Conservation (phyloP, 352 stramenopile species). For the Globisporangium mamillatum region DNA sequence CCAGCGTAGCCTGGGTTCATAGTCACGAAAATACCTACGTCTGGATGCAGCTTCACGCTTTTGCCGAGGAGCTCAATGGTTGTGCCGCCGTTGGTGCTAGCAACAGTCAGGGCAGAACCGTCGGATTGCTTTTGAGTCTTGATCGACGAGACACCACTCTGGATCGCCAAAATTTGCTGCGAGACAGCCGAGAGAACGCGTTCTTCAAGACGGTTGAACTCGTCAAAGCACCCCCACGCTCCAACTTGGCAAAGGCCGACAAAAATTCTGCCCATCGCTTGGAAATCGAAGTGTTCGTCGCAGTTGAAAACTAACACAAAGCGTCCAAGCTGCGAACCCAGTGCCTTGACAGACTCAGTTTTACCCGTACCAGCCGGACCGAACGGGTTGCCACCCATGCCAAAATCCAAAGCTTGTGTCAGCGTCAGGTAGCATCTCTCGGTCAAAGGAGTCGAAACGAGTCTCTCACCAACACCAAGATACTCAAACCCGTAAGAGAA, state of each 20-base stretch:
- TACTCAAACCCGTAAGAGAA: constrained; percentile 99
- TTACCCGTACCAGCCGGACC: constrained; percentile 99
- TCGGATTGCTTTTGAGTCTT: constrained; percentile 55
- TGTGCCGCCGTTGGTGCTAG: constrained; percentile 22
- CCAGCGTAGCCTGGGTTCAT: constrained; percentile 99
- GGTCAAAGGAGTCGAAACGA: constrained; percentile 99
- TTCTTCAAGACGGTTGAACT: constrained; percentile 99
- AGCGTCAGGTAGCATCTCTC: constrained; percentile 99
- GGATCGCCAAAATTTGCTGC: constrained; percentile 99
- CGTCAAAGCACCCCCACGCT: constrained; percentile 99
- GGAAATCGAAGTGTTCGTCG: constrained; percentile 99
- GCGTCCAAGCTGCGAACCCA: constrained; percentile 97
- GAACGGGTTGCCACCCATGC: constrained; percentile 98
- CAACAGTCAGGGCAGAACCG: constrained; percentile 18
- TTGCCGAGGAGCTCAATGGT: constrained; percentile 96
- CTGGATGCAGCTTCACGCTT: constrained; percentile 93
- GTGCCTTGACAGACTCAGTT: constrained; percentile 99
- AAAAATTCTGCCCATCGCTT: constrained; percentile 99
- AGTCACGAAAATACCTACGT: constrained; percentile 99
- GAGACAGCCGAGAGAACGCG: constrained; percentile 99
- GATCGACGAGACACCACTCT: constrained; percentile 93
- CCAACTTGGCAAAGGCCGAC: constrained; percentile 99
- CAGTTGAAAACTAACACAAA: constrained; percentile 99
- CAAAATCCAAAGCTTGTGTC: constrained; percentile 98
- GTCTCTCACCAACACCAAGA: constrained; percentile 97